A percentile compares a stretch with the other conserved stretches of the same genome.
These are phyloP conservation scores for Pluteus cervinus DNA, from an alignment of 768 basidiomycete genomes.

Conservation along the genomic window DNA sequence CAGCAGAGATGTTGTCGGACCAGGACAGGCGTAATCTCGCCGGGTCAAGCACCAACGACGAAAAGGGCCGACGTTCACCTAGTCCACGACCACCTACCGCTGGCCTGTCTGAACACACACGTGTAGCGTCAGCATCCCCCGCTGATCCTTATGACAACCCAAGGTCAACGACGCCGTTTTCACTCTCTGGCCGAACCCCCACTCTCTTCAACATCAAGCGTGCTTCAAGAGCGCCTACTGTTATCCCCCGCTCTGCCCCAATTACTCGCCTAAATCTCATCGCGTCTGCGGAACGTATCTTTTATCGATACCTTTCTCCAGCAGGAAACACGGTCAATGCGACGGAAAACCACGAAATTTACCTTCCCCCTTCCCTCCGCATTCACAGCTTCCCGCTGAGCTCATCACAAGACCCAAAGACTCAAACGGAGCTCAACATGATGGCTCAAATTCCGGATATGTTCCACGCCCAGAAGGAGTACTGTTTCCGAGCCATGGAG, in stretches of 20 bases:
- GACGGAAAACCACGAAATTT: conserved; percentile 94
- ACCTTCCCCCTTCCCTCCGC: conserved; percentile 89
- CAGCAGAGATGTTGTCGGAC: conserved; percentile 63
- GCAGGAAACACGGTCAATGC: conserved; percentile 70
- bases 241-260: conserved; percentile 88
- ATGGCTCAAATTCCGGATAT: conserved; percentile 94
- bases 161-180: conserved; percentile 77
- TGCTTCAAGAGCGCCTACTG: conserved; percentile 84
- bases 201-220: conserved; percentile 72
- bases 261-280: conserved; percentile 89
- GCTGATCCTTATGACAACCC: conserved; percentile 40
- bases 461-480: conserved; percentile 96
- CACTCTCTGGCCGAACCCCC: conserved; percentile 66
- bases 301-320: conserved; percentile 87
- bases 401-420: conserved; percentile 64
- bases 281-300: conserved; percentile 93
- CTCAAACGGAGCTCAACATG: conserved; percentile 59
- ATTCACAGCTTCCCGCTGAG: conserved; percentile 87
- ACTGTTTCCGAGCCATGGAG: conserved; percentile 94
- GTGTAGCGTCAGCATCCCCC: conserved; percentile 44
- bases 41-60: conserved; percentile 26
- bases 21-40: conserved; percentile 66
- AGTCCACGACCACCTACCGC: conserved; percentile 51
- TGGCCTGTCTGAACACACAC: conserved; percentile 36
- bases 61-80: conserved; percentile 47